Conservation (phyloP, 257 asterid species). For the Penstemon barbatus region DNA sequence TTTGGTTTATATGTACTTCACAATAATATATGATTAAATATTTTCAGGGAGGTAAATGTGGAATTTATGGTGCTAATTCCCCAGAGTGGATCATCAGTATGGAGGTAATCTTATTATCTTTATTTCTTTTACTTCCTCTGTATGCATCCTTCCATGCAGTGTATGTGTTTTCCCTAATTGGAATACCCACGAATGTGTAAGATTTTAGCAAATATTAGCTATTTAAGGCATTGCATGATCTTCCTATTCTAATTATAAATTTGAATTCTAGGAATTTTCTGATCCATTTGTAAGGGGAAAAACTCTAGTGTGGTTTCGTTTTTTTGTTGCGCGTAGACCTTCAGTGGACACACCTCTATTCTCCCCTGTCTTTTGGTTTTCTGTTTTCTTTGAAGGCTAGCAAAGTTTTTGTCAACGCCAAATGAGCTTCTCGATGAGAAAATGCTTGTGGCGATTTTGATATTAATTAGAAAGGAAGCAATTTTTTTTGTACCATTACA, state of each 20-base stretch:
- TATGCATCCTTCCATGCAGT: conserved; percentile 11
- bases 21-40: conserved; percentile 20
- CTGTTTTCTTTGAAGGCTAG: conserved; percentile 20
- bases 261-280: conserved; percentile 13
- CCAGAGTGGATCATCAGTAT: conserved; percentile 96
- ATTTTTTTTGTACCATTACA: not conserved
- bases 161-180: not conserved
- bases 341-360: not conserved
- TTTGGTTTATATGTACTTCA: conserved; percentile 10
- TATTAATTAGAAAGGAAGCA: not conserved
- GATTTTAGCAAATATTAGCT: not conserved
- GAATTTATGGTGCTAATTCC: conserved; percentile 91
- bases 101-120: conserved; percentile 60
- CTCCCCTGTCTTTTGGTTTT: conserved; percentile 12
- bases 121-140: conserved; percentile 20
- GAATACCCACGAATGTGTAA: not conserved
- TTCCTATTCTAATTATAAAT: not conserved
- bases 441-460: not conserved
- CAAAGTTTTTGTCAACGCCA: conserved; percentile 6
- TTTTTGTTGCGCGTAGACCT: conserved; percentile 14
- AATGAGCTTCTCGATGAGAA: conserved; percentile 25
- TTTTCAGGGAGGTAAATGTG: conserved; percentile 86
- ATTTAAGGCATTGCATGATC: not conserved
- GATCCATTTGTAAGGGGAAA: conserved; percentile 16
- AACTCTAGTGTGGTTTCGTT: conserved; percentile 14